These are phyloP conservation scores for Suillus luteus DNA, from an alignment of 768 basidiomycete genomes.

Conservation along the genomic window DNA sequence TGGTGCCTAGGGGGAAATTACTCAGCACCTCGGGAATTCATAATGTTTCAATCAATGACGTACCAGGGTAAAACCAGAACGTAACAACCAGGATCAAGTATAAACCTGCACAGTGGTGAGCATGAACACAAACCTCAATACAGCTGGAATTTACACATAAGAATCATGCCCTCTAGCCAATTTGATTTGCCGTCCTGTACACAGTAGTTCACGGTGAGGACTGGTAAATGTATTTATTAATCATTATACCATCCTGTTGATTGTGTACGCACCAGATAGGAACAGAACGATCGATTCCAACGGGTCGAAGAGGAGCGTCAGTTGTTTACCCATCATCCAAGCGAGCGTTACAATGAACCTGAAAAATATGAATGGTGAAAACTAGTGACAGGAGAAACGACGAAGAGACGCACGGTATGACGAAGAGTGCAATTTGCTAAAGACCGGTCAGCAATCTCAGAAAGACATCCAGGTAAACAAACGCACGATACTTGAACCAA, in stretches of 20 bases:
- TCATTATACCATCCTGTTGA: constrained; percentile 35
- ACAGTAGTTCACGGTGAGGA: constrained; percentile 83
- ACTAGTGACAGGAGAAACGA: background rate
- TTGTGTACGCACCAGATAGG: constrained; percentile 24
- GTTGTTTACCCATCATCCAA: constrained; percentile 80
- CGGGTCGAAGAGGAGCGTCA: constrained; percentile 84
- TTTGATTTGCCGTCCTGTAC: constrained; percentile 88
- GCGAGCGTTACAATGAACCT: constrained; percentile 76
- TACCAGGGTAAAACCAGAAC: constrained; percentile 57
- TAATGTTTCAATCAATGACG: constrained; percentile 11
- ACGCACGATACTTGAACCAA: constrained; percentile 79
- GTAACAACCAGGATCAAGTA: constrained; percentile 58
- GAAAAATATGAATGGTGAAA: constrained; percentile 15
- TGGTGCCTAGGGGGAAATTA: constrained; percentile 10
- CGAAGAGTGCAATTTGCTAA: constrained; percentile 74
- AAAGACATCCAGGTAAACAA: background rate
- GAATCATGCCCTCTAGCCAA: constrained; percentile 87
- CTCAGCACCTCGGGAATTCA: background rate
- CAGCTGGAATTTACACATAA: constrained; percentile 52
- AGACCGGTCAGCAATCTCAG: background rate
- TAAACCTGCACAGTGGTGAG: constrained; percentile 36
- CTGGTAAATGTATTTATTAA: constrained; percentile 33
- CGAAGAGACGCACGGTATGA: constrained; percentile 52
- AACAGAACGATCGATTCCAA: constrained; percentile 59
- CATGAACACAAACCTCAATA: constrained; percentile 7